phyloP scores from a whole-genome alignment of 1,139 yeast species.

The Lodderomyces metapsilosis region DNA sequence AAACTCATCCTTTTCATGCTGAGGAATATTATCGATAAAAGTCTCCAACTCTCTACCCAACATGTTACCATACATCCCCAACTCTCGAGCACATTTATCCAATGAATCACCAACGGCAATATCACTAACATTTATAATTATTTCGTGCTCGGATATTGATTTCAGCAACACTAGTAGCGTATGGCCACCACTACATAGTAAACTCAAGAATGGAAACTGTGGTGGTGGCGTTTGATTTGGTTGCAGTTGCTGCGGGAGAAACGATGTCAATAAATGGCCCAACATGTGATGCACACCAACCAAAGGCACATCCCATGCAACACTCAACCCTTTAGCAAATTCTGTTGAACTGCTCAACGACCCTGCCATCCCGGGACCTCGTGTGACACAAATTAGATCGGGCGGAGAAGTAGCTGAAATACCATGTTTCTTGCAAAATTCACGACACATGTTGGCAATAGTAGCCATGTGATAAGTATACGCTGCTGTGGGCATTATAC shows the following conservation, averaged over 20 bases:
- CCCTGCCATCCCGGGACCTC: constrained; percentile 98
- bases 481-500: constrained; percentile 87
- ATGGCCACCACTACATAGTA: constrained; percentile 92
- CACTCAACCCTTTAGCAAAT: constrained; percentile 78
- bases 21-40: constrained; percentile 41
- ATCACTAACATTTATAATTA: constrained; percentile 75
- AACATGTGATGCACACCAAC: constrained; percentile 96
- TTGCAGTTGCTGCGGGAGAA: constrained; percentile 37
- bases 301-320: constrained; percentile 75
- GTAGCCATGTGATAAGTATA: constrained; percentile 69
- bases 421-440: constrained; percentile 26
- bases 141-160: constrained; percentile 61
- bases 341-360: constrained; percentile 80
- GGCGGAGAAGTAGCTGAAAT: constrained; percentile 41
- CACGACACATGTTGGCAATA: constrained; percentile 32
- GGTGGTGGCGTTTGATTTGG: constrained; percentile 33
- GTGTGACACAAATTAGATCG: constrained; percentile 81
- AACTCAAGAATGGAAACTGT: constrained; percentile 72
- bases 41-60: constrained; percentile 79
- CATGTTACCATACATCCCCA: constrained; percentile 80
- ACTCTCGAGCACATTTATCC: constrained; percentile 86
- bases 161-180: constrained; percentile 78
- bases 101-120: constrained; percentile 93
- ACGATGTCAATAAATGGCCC: constrained; percentile 79
- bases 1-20: constrained; percentile 20